phyloP scores from a whole-genome alignment of 345 rosid genomes.

The Rubroshorea leprosula region DNA sequence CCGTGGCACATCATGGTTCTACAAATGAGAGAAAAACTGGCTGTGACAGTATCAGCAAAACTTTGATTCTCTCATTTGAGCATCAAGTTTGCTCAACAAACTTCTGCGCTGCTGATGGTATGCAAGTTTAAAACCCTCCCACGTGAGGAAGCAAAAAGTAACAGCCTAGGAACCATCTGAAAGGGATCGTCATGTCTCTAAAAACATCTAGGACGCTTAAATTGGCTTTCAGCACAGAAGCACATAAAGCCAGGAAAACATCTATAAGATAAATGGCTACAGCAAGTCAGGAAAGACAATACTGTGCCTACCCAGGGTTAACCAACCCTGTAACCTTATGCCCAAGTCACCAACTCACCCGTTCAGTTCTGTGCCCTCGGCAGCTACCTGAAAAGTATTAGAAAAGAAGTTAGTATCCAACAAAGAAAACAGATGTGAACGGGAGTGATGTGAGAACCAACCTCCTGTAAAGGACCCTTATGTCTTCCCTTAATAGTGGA shows the following conservation, averaged over 20 bases:
- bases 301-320: background rate
- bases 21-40: no score
- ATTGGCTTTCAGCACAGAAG: background rate
- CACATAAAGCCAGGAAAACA: background rate
- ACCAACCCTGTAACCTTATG: background rate
- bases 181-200: no score
- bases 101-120: no score
- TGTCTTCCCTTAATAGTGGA: slow-evolving; percentile 48
- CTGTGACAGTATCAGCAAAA: no score
- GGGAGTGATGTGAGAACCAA: slow-evolving; percentile 19
- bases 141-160: no score
- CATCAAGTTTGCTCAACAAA: no score
- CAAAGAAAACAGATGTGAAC: slow-evolving; percentile 3
- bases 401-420: slow-evolving; percentile 10
- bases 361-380: background rate
- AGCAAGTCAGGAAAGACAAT: background rate
- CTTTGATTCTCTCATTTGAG: no score
- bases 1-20: no score
- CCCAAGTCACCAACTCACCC: background rate
- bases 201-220: no score
- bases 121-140: no score
- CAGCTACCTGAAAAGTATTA: slow-evolving; percentile 28
- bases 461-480: slow-evolving; percentile 67
- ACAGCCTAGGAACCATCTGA: no score
- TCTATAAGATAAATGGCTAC: background rate